Percentiles rank a stretch among this genome's conserved stretches.
Conservation (phyloP, 208 protist genomes). For the Wallacemonas sp. region DNA sequence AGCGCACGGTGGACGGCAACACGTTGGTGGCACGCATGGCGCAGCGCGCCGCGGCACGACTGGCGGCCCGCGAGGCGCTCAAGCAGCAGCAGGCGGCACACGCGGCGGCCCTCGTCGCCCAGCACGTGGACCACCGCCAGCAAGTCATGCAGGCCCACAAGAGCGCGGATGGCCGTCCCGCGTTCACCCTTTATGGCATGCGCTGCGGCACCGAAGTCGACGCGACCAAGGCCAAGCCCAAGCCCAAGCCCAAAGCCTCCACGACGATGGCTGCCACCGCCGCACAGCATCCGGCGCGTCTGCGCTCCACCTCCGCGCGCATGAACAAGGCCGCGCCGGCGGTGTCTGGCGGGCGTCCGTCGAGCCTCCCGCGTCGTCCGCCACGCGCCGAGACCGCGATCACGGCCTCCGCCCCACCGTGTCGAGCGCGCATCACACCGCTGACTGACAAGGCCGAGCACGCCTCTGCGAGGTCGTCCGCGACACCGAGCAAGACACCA, state of each 20-base stretch:
- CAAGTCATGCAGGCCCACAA: conserved; percentile 7
- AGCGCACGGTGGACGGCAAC: not conserved
- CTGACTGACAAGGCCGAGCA: not conserved
- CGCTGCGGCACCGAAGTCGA: not conserved
- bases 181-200: conserved; percentile 15
- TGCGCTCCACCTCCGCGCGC: not conserved
- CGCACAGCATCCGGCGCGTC: not conserved
- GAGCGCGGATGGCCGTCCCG: conserved; percentile 12
- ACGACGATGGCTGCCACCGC: not conserved
- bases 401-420: not conserved
- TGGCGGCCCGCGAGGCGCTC: conserved; percentile 2
- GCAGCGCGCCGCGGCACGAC: conserved; percentile 26
- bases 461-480: not conserved
- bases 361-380: not conserved
- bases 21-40: conserved; percentile 34
- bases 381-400: not conserved
- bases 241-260: not conserved
- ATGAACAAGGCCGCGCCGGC: not conserved
- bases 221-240: not conserved
- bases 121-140: not conserved
- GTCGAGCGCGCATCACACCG: not conserved
- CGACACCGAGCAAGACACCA: not conserved
- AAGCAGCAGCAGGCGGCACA: conserved; percentile 4
- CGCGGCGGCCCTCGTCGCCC: not conserved
- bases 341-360: not conserved